phyloP scores from a whole-genome alignment of 1,284 basidiomycete genomes.

The Papiliotrema flavescens region DNA sequence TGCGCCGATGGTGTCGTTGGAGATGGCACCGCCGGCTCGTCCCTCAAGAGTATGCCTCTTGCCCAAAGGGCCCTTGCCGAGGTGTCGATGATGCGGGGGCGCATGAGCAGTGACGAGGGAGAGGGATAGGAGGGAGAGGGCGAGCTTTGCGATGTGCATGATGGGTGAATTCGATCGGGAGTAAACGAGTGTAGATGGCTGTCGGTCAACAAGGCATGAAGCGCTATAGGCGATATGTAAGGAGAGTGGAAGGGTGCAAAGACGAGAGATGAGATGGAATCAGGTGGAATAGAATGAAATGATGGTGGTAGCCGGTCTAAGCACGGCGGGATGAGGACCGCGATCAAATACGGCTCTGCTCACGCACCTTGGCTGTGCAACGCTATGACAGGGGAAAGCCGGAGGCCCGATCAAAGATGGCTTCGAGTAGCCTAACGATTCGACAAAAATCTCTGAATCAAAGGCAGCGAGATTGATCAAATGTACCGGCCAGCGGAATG shows the following conservation, averaged over 20 bases:
- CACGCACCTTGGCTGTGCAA: not conserved
- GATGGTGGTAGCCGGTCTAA: no score
- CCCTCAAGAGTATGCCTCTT: not conserved
- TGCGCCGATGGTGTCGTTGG: not conserved
- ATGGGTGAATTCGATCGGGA: not conserved
- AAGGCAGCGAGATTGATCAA: not conserved
- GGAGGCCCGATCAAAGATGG: not conserved
- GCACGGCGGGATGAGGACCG: not conserved
- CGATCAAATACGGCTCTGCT: not conserved
- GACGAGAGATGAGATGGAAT: not conserved
- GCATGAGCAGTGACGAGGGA: not conserved
- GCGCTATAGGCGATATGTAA: not conserved
- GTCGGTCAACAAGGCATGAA: not conserved
- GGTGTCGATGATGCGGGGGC: slow-evolving; percentile 6
- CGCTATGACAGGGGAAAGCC: not conserved
- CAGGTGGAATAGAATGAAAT: no score
- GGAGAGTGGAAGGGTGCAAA: not conserved
- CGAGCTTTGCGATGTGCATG: not conserved
- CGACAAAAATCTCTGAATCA: not conserved
- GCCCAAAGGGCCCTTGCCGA: not conserved
- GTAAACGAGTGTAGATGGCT: not conserved
- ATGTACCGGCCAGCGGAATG: not conserved
- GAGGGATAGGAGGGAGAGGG: not conserved
- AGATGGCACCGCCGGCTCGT: slow-evolving; percentile 1
- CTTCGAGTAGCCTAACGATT: not conserved